phyloP scores from a whole-genome alignment of 108 stramenopile species.

The Cyclostephanos invisitatus region DNA sequence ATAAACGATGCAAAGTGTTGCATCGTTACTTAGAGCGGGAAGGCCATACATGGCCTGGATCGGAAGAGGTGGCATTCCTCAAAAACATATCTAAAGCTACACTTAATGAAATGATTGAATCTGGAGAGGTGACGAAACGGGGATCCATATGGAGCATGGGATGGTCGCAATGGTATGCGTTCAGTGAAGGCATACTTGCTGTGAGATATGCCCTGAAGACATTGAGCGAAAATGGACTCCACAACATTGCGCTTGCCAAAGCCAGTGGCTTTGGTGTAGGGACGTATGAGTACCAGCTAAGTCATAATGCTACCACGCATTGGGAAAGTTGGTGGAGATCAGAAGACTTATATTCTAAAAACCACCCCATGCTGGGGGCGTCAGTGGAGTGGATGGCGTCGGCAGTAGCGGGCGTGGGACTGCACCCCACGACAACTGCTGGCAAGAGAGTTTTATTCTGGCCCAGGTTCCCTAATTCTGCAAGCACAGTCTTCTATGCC shows the following conservation, averaged over 20 bases:
- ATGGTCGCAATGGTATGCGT: constrained; percentile 51
- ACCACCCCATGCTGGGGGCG: constrained; percentile 63
- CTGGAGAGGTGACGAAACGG: constrained; percentile 37
- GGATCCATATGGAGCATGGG: constrained; percentile 35
- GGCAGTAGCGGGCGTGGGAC: constrained; percentile 45
- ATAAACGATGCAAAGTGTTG: constrained; percentile 35
- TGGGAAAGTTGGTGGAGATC: constrained; percentile 60
- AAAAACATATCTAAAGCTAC: constrained; percentile 5
- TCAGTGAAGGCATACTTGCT: constrained; percentile 50
- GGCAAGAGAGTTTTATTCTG: constrained; percentile 41
- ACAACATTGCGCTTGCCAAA: constrained; percentile 44
- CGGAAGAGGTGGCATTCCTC: constrained; percentile 30
- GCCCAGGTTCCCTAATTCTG: constrained; percentile 48
- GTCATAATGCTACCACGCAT: constrained; percentile 56
- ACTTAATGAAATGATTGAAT: constrained; percentile 29
- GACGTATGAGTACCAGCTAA: constrained; percentile 51
- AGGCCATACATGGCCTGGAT: constrained; percentile 50
- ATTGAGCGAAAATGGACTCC: constrained; percentile 47
- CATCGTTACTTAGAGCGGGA: constrained; percentile 36
- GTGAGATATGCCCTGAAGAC: constrained; percentile 43
- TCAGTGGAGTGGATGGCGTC: constrained; percentile 55
- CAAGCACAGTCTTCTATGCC: constrained; percentile 30
- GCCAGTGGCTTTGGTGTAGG: constrained; percentile 44
- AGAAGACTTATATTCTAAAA: constrained; percentile 52
- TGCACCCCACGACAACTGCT: constrained; percentile 35